These are phyloP conservation scores for Cryomyces antarcticus DNA, from an alignment of 495 filamentous ascomycete species.

Conservation along the genomic window DNA sequence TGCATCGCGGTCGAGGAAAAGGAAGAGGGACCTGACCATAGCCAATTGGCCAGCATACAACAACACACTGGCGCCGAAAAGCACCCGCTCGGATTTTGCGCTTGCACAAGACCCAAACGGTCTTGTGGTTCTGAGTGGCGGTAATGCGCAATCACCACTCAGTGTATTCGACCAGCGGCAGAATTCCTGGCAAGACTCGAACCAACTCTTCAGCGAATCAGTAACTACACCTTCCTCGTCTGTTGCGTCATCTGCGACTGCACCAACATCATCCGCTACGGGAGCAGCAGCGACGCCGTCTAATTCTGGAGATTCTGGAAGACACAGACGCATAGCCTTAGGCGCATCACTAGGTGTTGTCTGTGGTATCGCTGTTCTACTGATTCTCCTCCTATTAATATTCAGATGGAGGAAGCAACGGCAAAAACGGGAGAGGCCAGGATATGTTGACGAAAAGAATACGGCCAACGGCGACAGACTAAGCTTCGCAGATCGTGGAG, in stretches of 20 bases:
- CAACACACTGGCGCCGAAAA: conserved; percentile 42
- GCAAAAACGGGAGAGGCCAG: conserved; percentile 24
- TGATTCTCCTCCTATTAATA: conserved; percentile 47
- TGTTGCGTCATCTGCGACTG: conserved; percentile 4
- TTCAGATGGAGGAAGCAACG: conserved; percentile 39
- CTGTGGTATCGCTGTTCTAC: conserved; percentile 44
- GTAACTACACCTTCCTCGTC: conserved; percentile 15
- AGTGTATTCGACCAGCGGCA: conserved; percentile 61
- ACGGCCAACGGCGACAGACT: conserved; percentile 22
- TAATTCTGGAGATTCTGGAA: conserved; percentile 19
- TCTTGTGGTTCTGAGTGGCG: conserved; percentile 59
- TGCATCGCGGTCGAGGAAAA: conserved; percentile 14
- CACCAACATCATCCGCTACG: conserved; percentile 12
- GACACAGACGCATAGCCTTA: conserved; percentile 38
- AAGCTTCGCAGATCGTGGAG: conserved; percentile 44
- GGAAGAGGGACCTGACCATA: conserved; percentile 28
- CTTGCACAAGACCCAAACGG: conserved; percentile 36
- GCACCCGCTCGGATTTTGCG: conserved; percentile 34
- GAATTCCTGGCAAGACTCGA: conserved; percentile 69
- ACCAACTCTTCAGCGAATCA: conserved; percentile 35
- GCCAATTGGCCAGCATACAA: conserved; percentile 66
- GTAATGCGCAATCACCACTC: conserved; percentile 40
- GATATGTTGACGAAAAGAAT: conserved; percentile 29
- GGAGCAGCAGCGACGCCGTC: conserved; percentile 17
- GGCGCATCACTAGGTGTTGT: conserved; percentile 64